A percentile compares a stretch with the other conserved stretches of the same genome.
Evolutionary conservation across 352 stramenopile genomes (phyloP).

Genomic region (Phytophthora aleatoria): DNA sequence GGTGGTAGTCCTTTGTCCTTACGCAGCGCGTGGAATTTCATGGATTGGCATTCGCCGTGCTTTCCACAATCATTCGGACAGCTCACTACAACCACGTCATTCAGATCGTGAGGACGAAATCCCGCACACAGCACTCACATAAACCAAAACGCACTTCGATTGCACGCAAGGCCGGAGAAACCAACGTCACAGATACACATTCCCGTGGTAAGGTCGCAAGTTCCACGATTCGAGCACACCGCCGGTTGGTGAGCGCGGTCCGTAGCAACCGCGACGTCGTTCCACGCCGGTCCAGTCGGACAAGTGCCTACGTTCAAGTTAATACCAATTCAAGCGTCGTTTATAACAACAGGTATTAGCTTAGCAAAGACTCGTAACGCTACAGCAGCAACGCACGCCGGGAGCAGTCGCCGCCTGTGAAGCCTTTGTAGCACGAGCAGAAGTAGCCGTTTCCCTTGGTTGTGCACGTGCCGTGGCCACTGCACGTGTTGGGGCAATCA

Average conservation of each 20-base stretch:
- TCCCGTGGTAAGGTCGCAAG: conserved; percentile 64
- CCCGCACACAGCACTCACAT: neutral
- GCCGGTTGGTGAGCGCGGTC: conserved; percentile 58
- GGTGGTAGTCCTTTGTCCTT: conserved; percentile 66
- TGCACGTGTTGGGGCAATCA: conserved; percentile 73
- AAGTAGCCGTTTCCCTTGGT: conserved; percentile 67
- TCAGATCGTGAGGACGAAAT: neutral
- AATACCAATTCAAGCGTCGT: neutral
- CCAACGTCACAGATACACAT: conserved; percentile 76
- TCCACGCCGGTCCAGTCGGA: conserved; percentile 61
- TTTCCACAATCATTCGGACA: conserved; percentile 69
- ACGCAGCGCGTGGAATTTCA: conserved; percentile 59
- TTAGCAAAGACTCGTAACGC: neutral
- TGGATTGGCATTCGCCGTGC: conserved; percentile 74
- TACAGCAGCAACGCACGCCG: conserved; percentile 32
- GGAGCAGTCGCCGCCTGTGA: conserved; percentile 91
- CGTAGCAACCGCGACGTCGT: conserved; percentile 53
- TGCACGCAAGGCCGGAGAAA: conserved; percentile 82
- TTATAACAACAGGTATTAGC: neutral
- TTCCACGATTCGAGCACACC: conserved; percentile 71
- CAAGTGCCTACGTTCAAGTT: conserved; percentile 44
- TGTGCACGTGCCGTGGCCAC: conserved; percentile 63
- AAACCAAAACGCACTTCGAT: conserved; percentile 53
- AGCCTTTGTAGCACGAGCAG: conserved; percentile 88
- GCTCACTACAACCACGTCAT: conserved; percentile 44